These are phyloP conservation scores for Lophiostoma macrostomum DNA, from an alignment of 495 filamentous ascomycete species.

Conservation along the genomic window DNA sequence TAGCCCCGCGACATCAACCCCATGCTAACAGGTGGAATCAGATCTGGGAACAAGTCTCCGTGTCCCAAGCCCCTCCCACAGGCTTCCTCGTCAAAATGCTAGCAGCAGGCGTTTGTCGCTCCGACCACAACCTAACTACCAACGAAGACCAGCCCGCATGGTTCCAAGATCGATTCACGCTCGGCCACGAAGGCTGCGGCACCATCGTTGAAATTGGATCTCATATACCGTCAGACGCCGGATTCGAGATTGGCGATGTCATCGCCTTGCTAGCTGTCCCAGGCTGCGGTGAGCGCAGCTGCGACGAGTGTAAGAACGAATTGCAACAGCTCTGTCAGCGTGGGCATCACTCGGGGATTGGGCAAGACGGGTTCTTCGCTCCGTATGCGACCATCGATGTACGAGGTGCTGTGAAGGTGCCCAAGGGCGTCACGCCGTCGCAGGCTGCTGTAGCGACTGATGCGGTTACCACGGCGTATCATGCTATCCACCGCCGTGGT, in stretches of 20 bases:
- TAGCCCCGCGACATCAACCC: too few relatives aligned
- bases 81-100: constrained; percentile 1
- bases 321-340: background rate
- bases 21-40: too few relatives aligned
- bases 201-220: background rate
- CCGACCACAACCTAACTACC: constrained; percentile 2
- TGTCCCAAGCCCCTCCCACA: background rate
- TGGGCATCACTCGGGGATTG: constrained; percentile 2
- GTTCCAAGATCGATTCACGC: background rate
- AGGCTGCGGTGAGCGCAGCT: background rate
- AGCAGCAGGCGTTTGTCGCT: background rate
- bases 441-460: constrained; percentile 4
- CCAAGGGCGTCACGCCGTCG: background rate
- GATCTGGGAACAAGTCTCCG: constrained; percentile 6
- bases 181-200: constrained; percentile 7
- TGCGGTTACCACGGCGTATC: constrained; percentile 2
- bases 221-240: background rate
- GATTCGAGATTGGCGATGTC: background rate
- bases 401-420: constrained; percentile 1
- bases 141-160: constrained; percentile 1
- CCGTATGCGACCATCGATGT: constrained; percentile 8
- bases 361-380: constrained; percentile 1
- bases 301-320: background rate
- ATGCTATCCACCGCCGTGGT: constrained; percentile 3
- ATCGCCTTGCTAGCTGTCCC: background rate